phyloP scores from a whole-genome alignment of 1,139 yeast genomes.

The Pichia sp. region DNA sequence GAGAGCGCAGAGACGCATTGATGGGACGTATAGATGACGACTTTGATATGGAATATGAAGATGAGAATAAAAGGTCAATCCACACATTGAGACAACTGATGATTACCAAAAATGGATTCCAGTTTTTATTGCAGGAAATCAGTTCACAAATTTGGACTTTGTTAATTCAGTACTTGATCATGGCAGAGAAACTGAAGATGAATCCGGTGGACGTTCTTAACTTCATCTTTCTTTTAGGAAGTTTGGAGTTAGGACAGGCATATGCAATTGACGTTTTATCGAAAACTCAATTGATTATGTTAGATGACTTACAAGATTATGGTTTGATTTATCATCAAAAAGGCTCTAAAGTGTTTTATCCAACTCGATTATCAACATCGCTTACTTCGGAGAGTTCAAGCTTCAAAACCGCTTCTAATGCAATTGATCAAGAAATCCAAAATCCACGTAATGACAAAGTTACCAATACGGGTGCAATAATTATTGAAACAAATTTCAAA shows the following conservation, averaged over 20 bases:
- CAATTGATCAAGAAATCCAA: constrained; percentile 50
- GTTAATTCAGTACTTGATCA: constrained; percentile 73
- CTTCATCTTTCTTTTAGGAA: constrained; percentile 88
- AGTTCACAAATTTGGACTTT: constrained; percentile 95
- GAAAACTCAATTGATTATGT: constrained; percentile 77
- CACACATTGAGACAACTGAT: constrained; percentile 37
- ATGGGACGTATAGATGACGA: constrained; percentile 13
- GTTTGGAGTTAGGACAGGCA: constrained; percentile 83
- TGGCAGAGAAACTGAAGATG: constrained; percentile 80
- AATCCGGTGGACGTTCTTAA: constrained; percentile 94
- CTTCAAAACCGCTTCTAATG: constrained; percentile 61
- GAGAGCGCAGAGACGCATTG: constrained; percentile 21
- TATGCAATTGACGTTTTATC: constrained; percentile 67
- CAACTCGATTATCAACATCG: constrained; percentile 86
- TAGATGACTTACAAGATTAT: constrained; percentile 83
- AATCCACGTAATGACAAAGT: constrained; percentile 14
- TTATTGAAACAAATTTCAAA: constrained; percentile 90
- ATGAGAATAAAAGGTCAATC: constrained; percentile 19
- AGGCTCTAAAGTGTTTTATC: constrained; percentile 45
- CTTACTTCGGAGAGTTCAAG: constrained; percentile 78
- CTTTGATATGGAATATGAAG: constrained; percentile 15
- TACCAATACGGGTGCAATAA: constrained; percentile 52
- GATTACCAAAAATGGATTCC: constrained; percentile 90
- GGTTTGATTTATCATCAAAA: constrained; percentile 68
- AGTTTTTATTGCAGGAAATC: constrained; percentile 83